These are phyloP conservation scores for Aspergillus pseudonomiae DNA, from an alignment of 2,329 filamentous ascomycete genomes.

Conservation along the genomic window DNA sequence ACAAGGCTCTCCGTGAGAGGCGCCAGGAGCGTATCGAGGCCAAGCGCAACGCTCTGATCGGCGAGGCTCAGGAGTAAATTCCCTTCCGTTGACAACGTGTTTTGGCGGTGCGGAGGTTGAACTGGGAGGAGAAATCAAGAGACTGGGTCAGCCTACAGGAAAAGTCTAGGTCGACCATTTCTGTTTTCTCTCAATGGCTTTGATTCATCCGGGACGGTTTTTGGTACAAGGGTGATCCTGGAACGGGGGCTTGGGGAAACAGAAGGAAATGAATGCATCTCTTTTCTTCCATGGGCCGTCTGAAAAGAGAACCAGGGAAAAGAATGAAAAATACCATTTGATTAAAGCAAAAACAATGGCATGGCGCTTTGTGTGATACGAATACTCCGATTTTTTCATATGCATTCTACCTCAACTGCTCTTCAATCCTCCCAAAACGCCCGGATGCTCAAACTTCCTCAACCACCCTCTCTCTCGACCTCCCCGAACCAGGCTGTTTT, in stretches of 20 bases:
- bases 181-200: constrained; percentile 27
- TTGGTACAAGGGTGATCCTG: constrained; percentile 12
- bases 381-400: constrained; percentile 21
- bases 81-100: constrained; percentile 34
- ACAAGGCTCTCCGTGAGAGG: constrained; percentile 99
- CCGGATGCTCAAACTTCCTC: not conserved
- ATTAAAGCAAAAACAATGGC: constrained; percentile 30
- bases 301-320: constrained; percentile 18
- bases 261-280: constrained; percentile 5
- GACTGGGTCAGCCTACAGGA: constrained; percentile 33
- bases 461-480: not conserved
- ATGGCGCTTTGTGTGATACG: constrained; percentile 33
- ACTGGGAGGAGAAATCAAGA: constrained; percentile 33
- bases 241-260: constrained; percentile 19
- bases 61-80: constrained; percentile 62
- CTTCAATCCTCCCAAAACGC: not conserved
- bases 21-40: constrained; percentile 87
- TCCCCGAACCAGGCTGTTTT: constrained; percentile 6
- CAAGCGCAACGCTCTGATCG: constrained; percentile 86
- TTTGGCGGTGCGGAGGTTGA: constrained; percentile 44
- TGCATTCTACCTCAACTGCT: constrained; percentile 9
- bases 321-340: constrained; percentile 25
- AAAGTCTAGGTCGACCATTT: constrained; percentile 32
- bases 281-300: constrained; percentile 7
- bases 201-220: constrained; percentile 23